These are phyloP conservation scores for Heterobasidion annosum DNA, from an alignment of 1,284 basidiomycete genomes.

Conservation along the genomic window DNA sequence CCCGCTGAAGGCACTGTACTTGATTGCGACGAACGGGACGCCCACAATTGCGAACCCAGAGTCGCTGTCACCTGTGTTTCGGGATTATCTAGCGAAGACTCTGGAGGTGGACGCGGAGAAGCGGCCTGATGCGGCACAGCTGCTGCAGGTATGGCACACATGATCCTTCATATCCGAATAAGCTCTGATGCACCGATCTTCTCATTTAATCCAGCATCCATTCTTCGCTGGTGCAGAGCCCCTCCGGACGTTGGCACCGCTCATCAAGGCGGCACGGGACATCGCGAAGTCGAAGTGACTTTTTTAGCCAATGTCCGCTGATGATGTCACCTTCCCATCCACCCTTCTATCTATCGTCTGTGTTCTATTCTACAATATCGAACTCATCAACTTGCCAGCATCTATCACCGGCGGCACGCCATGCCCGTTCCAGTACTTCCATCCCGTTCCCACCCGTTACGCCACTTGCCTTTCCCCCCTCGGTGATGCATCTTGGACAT, in stretches of 20 bases:
- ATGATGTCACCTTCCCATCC: not conserved
- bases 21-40: slow-evolving; percentile 98
- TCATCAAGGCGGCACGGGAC: slow-evolving; percentile 92
- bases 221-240: slow-evolving; percentile 89
- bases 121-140: slow-evolving; percentile 79
- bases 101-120: slow-evolving; percentile 94
- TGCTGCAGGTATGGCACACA: slow-evolving; percentile 51
- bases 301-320: not conserved
- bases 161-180: not conserved
- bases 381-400: not conserved
- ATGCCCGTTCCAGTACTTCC: not conserved
- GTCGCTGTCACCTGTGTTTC: slow-evolving; percentile 80
- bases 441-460: not conserved
- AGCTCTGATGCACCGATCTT: not conserved
- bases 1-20: slow-evolving; percentile 89
- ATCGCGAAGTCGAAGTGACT: slow-evolving; percentile 43
- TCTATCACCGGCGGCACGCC: not conserved
- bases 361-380: not conserved
- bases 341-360: not conserved
- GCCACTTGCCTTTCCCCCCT: not conserved
- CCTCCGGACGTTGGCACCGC: slow-evolving; percentile 76
- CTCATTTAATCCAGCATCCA: slow-evolving; percentile 46
- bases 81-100: slow-evolving; percentile 84
- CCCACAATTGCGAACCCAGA: slow-evolving; percentile 96
- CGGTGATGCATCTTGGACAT: not conserved